Conservation (phyloP, 352 stramenopile species). For the Phytophthora pistaciae region DNA sequence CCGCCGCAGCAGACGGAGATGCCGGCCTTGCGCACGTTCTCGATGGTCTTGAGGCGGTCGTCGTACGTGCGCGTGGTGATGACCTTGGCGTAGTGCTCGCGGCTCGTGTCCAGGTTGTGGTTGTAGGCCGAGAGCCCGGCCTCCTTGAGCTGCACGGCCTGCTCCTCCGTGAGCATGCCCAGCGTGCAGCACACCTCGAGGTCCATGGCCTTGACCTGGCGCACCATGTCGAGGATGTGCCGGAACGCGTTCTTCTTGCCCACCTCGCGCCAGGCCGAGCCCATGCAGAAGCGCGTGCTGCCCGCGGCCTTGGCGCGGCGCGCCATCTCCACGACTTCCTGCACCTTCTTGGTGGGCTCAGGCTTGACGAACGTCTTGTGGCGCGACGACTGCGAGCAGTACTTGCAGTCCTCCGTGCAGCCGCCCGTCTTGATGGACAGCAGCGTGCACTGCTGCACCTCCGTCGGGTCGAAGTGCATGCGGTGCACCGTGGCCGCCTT, state of each 20-base stretch:
- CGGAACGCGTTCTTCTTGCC: conserved; percentile 99
- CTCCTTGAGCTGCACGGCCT: conserved; percentile 97
- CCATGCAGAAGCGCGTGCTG: conserved; percentile 99
- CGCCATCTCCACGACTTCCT: conserved; percentile 97
- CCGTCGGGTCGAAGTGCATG: conserved; percentile 97
- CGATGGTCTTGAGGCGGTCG: conserved; percentile 96
- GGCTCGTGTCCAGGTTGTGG: conserved; percentile 98
- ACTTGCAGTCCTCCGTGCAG: conserved; percentile 95
- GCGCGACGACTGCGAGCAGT: conserved; percentile 96
- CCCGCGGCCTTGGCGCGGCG: conserved; percentile 95
- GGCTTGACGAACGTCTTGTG: conserved; percentile 99
- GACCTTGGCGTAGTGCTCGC: conserved; percentile 97
- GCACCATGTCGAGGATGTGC: conserved; percentile 98
- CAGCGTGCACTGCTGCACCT: conserved; percentile 98
- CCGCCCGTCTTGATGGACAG: conserved; percentile 98
- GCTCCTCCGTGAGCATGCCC: conserved; percentile 96
- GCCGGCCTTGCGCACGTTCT: conserved; percentile 96
- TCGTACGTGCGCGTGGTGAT: conserved; percentile 97
- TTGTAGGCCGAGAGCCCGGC: conserved; percentile 98
- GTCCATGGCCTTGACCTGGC: conserved; percentile 92
- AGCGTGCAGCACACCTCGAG: conserved; percentile 98
- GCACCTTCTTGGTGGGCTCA: conserved; percentile 96
- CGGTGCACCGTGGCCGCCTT: conserved; percentile 96
- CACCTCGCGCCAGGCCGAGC: conserved; percentile 97
- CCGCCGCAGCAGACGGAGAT: conserved; percentile 98